Evolutionary conservation across 2,329 filamentous ascomycete genomes (phyloP).

Genomic region (Colletotrichum tamarilloi): DNA sequence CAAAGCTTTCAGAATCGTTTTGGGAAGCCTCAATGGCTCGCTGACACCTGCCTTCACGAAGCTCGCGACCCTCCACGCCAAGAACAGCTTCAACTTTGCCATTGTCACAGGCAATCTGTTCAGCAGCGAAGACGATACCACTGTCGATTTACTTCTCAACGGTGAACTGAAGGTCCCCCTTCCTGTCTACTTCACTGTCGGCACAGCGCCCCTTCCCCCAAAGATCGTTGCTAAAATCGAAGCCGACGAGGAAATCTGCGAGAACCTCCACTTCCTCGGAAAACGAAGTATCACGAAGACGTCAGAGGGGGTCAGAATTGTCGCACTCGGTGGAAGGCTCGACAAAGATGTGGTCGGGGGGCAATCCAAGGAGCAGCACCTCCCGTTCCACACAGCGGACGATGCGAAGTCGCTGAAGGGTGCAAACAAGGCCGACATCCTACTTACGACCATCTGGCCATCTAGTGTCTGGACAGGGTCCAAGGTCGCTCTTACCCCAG

Average conservation of each 20-base stretch:
- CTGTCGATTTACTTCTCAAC: constrained; percentile 72
- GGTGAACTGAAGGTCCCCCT: constrained; percentile 81
- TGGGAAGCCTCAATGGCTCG: constrained; percentile 86
- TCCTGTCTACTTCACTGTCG: constrained; percentile 91
- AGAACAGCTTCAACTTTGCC: constrained; percentile 89
- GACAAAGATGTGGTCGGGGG: constrained; percentile 70
- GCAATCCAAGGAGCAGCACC: constrained; percentile 76
- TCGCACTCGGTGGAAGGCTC: constrained; percentile 82
- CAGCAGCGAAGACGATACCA: constrained; percentile 66
- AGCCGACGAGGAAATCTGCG: constrained; percentile 79
- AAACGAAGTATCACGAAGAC: constrained; percentile 91
- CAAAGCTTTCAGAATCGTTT: constrained; percentile 71
- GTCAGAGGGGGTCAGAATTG: constrained; percentile 87
- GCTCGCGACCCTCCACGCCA: constrained; percentile 81
- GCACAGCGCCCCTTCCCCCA: constrained; percentile 76
- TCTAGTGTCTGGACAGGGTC: constrained; percentile 77
- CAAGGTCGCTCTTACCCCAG: constrained; percentile 66
- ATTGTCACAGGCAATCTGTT: constrained; percentile 90
- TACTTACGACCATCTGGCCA: constrained; percentile 91
- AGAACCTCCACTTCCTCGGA: constrained; percentile 91
- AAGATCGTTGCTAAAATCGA: constrained; percentile 79
- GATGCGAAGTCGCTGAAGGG: constrained; percentile 82
- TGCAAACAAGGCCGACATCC: constrained; percentile 83
- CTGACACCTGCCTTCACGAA: constrained; percentile 83
- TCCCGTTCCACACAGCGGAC: constrained; percentile 80